Evolutionary conservation across 2,329 filamentous ascomycete genomes (phyloP).

Genomic region (Hypoxylon sp.): DNA sequence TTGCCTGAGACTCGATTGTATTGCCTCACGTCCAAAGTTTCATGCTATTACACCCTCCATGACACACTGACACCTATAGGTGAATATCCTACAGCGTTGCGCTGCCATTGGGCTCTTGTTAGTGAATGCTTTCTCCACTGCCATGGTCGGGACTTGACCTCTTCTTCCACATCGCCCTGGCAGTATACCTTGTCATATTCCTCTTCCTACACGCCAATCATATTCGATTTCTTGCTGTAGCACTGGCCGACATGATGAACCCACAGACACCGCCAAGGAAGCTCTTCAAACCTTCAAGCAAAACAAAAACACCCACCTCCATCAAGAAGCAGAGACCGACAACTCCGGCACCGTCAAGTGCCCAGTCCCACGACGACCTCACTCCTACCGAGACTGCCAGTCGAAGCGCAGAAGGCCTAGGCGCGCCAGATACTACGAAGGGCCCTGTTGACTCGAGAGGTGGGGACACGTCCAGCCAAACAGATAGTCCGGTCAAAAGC

Average conservation of each 20-base stretch:
- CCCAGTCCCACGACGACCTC: slow-evolving; percentile 39
- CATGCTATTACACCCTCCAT: slow-evolving; percentile 18
- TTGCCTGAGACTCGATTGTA: slow-evolving; percentile 10
- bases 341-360: slow-evolving; percentile 38
- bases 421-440: slow-evolving; percentile 34
- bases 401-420: slow-evolving; percentile 42
- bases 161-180: slow-evolving; percentile 47
- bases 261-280: slow-evolving; percentile 53
- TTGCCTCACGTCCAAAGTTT: slow-evolving; percentile 38
- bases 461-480: slow-evolving; percentile 21
- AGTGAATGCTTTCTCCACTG: slow-evolving; percentile 39
- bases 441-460: slow-evolving; percentile 19
- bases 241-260: slow-evolving; percentile 51
- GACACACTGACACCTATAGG: slow-evolving; percentile 14
- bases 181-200: slow-evolving; percentile 48
- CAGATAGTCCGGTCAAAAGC: slow-evolving; percentile 14
- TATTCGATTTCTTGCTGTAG: slow-evolving; percentile 39
- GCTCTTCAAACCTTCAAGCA: slow-evolving; percentile 55
- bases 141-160: slow-evolving; percentile 40
- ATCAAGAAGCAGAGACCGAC: slow-evolving; percentile 42
- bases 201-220: slow-evolving; percentile 46
- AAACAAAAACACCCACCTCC: slow-evolving; percentile 53
- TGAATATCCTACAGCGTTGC: slow-evolving; percentile 18
- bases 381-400: slow-evolving; percentile 50
- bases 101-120: slow-evolving; percentile 18